phyloP scores from a whole-genome alignment of 768 basidiomycete species.

The Steccherinum ochraceum region DNA sequence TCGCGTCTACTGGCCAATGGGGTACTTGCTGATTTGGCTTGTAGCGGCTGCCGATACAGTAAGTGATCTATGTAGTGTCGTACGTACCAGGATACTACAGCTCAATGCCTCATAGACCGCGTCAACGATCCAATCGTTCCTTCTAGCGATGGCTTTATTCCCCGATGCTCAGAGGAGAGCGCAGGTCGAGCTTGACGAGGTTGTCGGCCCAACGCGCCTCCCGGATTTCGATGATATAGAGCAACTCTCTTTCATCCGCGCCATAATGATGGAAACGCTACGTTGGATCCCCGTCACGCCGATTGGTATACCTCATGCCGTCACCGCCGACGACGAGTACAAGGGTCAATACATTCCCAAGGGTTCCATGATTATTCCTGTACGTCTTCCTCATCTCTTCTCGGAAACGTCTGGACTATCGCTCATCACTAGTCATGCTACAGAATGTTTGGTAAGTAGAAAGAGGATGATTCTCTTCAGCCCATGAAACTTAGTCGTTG shows the following conservation, averaged over 20 bases:
- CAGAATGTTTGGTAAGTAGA: not conserved
- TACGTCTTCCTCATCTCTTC: not conserved
- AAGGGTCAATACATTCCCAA: conserved; percentile 21
- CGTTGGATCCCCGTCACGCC: conserved; percentile 1
- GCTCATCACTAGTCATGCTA: not conserved
- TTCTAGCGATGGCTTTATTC: conserved; percentile 4
- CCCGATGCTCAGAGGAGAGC: conserved; percentile 7
- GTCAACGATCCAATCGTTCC: not conserved
- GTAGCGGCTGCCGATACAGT: conserved; percentile 13
- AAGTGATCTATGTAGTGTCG: too few relatives aligned
- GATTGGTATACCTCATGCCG: conserved; percentile 1
- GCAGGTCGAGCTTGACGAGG: conserved; percentile 4
- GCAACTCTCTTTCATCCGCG: conserved; percentile 1
- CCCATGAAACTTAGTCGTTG: not conserved
- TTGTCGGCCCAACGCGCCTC: conserved; percentile 1
- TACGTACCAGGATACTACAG: too few relatives aligned
- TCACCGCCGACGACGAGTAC: conserved; percentile 17
- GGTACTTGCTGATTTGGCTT: too few relatives aligned
- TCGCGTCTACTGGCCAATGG: too few relatives aligned
- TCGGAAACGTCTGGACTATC: too few relatives aligned
- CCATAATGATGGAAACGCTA: conserved; percentile 3
- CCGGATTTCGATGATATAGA: conserved; percentile 4
- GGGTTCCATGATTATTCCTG: conserved; percentile 16
- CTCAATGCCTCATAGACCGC: conserved; percentile 4
- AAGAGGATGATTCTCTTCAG: not conserved